Conservation (phyloP, 2,329 filamentous ascomycete species). For the Calonectria pseudoreteaudii region DNA sequence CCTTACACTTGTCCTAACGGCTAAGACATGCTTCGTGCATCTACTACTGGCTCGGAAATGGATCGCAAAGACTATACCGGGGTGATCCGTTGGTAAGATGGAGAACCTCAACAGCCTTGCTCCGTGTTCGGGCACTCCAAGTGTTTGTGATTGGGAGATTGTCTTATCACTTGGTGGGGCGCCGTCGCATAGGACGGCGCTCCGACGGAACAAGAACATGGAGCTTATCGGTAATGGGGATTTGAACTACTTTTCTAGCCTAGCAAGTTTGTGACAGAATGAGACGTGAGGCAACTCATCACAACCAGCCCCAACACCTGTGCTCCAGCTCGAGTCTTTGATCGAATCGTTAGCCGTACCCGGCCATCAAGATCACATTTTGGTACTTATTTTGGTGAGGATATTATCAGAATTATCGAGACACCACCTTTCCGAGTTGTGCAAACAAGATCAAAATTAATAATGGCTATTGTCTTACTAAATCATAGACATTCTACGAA, state of each 20-base stretch:
- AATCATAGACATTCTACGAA: not conserved
- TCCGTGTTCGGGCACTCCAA: not conserved
- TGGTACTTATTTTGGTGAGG: not conserved
- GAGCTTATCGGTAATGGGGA: not conserved
- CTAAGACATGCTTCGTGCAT: not conserved
- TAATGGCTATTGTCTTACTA: not conserved
- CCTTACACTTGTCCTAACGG: not conserved
- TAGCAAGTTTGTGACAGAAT: not conserved
- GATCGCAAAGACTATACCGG: not conserved
- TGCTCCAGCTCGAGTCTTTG: not conserved
- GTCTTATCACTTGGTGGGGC: not conserved
- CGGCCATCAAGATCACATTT: not conserved
- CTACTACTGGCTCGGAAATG: not conserved
- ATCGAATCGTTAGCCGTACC: not conserved
- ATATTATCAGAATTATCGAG: too few relatives aligned
- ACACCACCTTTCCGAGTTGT: not conserved
- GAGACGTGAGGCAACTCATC: not conserved
- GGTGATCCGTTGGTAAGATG: not conserved
- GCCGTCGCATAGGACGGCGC: not conserved
- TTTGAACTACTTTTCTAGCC: not conserved
- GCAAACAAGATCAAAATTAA: not conserved
- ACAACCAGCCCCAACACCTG: not conserved
- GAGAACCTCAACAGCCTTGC: not conserved
- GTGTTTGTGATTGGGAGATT: not conserved
- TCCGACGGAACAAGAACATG: not conserved